Base-by-base conservation (phyloP, 768 basidiomycete species). In the Tricholoma matsutake region DNA sequence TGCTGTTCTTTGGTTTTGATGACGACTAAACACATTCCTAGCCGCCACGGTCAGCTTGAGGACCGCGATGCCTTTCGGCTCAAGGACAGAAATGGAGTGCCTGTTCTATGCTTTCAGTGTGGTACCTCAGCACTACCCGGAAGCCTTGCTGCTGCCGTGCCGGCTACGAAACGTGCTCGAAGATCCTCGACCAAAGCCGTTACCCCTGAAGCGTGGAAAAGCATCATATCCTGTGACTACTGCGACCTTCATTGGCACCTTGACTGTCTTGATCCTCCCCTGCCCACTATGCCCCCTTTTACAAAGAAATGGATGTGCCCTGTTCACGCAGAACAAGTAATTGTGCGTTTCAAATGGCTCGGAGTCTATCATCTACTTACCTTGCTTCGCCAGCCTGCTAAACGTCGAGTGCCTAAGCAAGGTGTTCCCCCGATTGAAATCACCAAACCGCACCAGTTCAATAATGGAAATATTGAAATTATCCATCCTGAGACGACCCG, bases 271-370 rank as follows among this genome's bases (percentile, higher is more conserved):
- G 89, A 93, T 67, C 97, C 96, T 14, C 97, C 97, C 7, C 77
- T 96, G 61, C 79, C 89, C 22, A 82, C 82, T 41, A 88, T 98
- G 83, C 97, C 97, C 3, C 82, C 89, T 11, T 86, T 89, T 60
- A 86, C 86, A 65, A 91, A 88, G 79, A 97, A 96, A 73, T 99
- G 96, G 96, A 97, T 96, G 95, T 99, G 97, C 73, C 97, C 97
- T 7, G 94, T 96, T 69, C 97, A 99, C 70, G 88, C 86, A n/a
- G 95, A 97, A 65, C 86, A 87, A 60, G 82, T 88, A 57, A 72
- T 92, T 61, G 96, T 96, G 71, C 74, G 93, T 79, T 37, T 49
- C 59, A 14, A 7, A 58, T 55, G 53, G 59, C 14, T 49, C 51
- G 65, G 28, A 54, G 56, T 54, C 35, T 43, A 28, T 61, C 60